phyloP scores from a whole-genome alignment of 1,284 basidiomycete species.

The Athelia psychrophila region DNA sequence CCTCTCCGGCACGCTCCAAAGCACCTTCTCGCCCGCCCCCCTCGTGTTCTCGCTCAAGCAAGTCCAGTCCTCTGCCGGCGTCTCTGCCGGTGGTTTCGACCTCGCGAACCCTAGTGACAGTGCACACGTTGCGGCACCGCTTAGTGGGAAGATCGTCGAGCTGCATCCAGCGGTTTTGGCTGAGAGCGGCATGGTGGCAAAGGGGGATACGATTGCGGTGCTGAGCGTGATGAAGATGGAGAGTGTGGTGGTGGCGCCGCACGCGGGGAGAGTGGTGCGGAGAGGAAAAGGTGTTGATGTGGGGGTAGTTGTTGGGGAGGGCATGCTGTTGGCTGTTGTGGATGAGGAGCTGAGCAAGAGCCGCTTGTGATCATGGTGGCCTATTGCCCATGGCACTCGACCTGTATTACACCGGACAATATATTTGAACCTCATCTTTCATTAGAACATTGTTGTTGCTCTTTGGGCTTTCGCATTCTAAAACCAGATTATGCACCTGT shows the following conservation, averaged over 20 bases:
- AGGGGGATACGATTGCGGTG: conserved; percentile 32
- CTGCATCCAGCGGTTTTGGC: conserved; percentile 29
- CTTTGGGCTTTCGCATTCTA: no score
- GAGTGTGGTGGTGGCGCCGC: conserved; percentile 27
- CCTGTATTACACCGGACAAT: no score
- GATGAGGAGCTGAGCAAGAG: conserved; percentile 1
- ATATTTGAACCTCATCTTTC: no score
- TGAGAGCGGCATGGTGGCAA: conserved; percentile 16
- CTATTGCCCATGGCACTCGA: no score
- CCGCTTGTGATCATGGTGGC: no score
- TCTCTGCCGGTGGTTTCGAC: conserved; percentile 27
- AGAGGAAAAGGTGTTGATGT: conserved; percentile 28
- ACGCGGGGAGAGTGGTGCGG: conserved; percentile 25
- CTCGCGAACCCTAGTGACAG: conserved; percentile 33
- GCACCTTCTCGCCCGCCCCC: conserved; percentile 25
- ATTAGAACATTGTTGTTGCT: no score
- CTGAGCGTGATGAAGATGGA: conserved; percentile 46
- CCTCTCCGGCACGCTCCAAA: conserved; percentile 34
- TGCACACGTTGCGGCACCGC: conserved; percentile 29
- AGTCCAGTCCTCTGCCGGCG: conserved; percentile 23
- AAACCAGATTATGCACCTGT: no score
- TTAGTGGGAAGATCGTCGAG: conserved; percentile 40
- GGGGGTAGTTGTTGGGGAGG: conserved; percentile 31
- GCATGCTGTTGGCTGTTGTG: conserved; percentile 9
- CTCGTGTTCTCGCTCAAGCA: conserved; percentile 32